Percentiles rank a stretch among this genome's conserved stretches.
phyloP scores from a whole-genome alignment of 371 early-diverging fungal species.

The Blyttiomyces sp. region DNA sequence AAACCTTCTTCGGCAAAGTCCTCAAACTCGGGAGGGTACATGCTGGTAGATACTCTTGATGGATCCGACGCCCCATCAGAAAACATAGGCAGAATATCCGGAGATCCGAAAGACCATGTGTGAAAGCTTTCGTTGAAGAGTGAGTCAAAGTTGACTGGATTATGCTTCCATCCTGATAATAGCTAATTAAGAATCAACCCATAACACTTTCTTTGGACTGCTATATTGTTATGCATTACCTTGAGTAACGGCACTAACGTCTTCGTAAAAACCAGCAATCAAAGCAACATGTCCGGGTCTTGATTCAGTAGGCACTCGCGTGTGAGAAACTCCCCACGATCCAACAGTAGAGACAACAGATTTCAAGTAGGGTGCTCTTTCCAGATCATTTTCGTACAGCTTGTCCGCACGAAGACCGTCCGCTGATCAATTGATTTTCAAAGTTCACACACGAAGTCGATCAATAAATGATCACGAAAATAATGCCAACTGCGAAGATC shows the following conservation, averaged over 20 bases:
- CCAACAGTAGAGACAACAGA: constrained; percentile 61
- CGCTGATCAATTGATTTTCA: constrained; percentile 46
- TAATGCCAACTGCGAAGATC: background rate
- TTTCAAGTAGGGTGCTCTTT: constrained; percentile 72
- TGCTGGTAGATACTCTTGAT: constrained; percentile 73
- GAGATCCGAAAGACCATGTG: constrained; percentile 97
- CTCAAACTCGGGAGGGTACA: constrained; percentile 85
- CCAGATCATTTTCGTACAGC: constrained; percentile 62
- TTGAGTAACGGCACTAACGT: constrained; percentile 94
- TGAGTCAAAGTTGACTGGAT: constrained; percentile 94
- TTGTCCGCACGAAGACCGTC: constrained; percentile 94
- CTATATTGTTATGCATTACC: no score
- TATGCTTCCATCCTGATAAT: constrained; percentile 88
- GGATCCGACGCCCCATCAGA: constrained; percentile 82
- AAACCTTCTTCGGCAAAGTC: constrained; percentile 74
- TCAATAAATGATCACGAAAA: background rate
- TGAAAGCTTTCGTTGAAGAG: constrained; percentile 86
- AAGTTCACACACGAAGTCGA: background rate
- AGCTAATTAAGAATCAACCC: no score
- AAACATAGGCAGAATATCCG: constrained; percentile 96
- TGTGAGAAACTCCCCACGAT: constrained; percentile 91
- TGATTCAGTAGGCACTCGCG: constrained; percentile 95
- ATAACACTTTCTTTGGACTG: no score
- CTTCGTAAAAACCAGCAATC: constrained; percentile 96
- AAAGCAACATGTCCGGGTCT: constrained; percentile 97